These are phyloP conservation scores for Leccinum huronense DNA, from an alignment of 1,284 basidiomycete genomes.

Conservation along the genomic window DNA sequence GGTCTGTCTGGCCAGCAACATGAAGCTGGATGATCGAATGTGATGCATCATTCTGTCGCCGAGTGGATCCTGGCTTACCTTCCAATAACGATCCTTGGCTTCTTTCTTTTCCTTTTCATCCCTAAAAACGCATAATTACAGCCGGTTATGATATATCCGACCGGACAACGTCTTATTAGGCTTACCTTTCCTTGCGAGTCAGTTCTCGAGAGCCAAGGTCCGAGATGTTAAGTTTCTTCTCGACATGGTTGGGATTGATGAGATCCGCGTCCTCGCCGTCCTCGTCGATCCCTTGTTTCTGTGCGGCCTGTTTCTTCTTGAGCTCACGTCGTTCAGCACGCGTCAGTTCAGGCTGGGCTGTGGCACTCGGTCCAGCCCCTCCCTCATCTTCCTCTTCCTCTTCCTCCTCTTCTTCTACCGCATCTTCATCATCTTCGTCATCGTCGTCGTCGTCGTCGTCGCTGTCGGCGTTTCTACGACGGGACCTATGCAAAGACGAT, in stretches of 20 bases:
- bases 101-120: constrained; percentile 90
- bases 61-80: constrained; percentile 45
- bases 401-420: constrained; percentile 39
- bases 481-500: constrained; percentile 17
- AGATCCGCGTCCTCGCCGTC: constrained; percentile 60
- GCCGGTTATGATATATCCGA: constrained; percentile 2
- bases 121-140: constrained; percentile 40
- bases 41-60: constrained; percentile 1
- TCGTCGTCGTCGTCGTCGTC: constrained; percentile 2
- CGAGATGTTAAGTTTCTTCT: constrained; percentile 64
- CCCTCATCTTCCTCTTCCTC: constrained; percentile 36
- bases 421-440: constrained; percentile 12
- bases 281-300: constrained; percentile 43
- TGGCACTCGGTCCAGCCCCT: constrained; percentile 37
- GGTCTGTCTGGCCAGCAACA: constrained; percentile 77
- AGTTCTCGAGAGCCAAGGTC: constrained; percentile 60
- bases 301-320: constrained; percentile 66
- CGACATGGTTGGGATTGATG: constrained; percentile 68
- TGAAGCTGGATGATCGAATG: constrained; percentile 51
- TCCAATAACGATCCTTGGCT: constrained; percentile 82
- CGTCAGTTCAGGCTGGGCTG: constrained; percentile 48
- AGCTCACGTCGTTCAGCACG: constrained; percentile 67
- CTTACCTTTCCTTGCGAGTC: constrained; percentile 67
- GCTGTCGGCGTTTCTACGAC: constrained; percentile 10
- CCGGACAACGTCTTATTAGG: constrained; percentile 7